phyloP scores from a whole-genome alignment of 441 rosid genomes.

The Hura crepitans region DNA sequence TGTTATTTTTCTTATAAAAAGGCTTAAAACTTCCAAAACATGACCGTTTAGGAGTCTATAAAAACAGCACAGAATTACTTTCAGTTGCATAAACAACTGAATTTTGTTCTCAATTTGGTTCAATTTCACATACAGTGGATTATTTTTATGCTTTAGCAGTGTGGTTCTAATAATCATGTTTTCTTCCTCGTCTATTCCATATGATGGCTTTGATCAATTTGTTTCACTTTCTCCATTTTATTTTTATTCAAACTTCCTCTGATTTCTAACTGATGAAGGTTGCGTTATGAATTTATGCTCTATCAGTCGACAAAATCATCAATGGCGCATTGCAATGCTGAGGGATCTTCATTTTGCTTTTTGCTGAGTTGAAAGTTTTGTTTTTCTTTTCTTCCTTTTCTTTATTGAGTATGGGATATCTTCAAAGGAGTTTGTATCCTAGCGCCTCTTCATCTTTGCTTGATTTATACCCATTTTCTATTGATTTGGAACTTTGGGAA shows the following conservation, averaged over 20 bases:
- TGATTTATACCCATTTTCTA: constrained; percentile 33
- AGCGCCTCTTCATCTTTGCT: constrained; percentile 36
- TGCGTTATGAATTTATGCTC: constrained; percentile 8
- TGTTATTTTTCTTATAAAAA: constrained; percentile 8
- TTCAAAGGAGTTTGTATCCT: constrained; percentile 43
- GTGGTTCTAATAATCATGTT: constrained; percentile 11
- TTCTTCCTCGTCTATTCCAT: constrained; percentile 7
- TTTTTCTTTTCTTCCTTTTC: neutral
- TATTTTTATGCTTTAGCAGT: constrained; percentile 17
- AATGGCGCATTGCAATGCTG: constrained; percentile 26
- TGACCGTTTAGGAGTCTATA: constrained; percentile 17
- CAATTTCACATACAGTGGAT: constrained; percentile 15
- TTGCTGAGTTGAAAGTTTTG: constrained; percentile 29
- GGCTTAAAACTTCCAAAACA: constrained; percentile 2
- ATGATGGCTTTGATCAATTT: constrained; percentile 6
- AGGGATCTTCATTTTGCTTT: constrained; percentile 25
- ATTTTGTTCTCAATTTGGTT: constrained; percentile 23
- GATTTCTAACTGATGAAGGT: constrained; percentile 19
- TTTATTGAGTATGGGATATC: constrained; percentile 46
- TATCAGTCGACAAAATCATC: constrained; percentile 16
- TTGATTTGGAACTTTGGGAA: constrained; percentile 55
- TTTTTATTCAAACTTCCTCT: constrained; percentile 11
- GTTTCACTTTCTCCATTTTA: constrained; percentile 2
- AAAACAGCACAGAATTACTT: constrained; percentile 19
- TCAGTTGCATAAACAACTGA: constrained; percentile 11